Base-by-base conservation (phyloP, 2,329 filamentous ascomycete genomes). In the Pseudocercospora musae region DNA sequence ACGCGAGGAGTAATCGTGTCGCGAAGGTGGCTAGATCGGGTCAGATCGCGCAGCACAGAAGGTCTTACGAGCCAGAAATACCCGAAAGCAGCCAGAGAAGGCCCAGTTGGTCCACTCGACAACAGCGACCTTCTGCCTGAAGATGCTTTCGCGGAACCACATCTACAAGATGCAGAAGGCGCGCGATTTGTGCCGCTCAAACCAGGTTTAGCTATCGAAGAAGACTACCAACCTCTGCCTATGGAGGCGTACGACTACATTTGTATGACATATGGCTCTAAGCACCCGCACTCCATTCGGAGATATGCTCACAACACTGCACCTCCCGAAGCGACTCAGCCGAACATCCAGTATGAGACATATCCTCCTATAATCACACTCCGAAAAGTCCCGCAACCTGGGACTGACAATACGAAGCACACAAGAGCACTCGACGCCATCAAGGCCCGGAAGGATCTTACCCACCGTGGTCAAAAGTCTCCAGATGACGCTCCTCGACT, bases 361-460 rank as follows among this genome's bases (percentile, higher is more conserved):
- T 87, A 92, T 71, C 95, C 93, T 4, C 92, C 91, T 0, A 82
- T 96, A 48, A 91, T 97, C 74, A 91, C 88, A 1, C 82, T 98
- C 63, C 87, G 96, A 72, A 92, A 94, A 68, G 81, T 98, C 1
- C 88, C 87, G 74, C 82, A 81, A 68, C 74, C 59, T 3, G 44
- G 55, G 8, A 21, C 48, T 3, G 58, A 64, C 6, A 33, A 33
- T 4, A 18, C 40, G 60, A 13, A 63, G 60, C 9, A 58, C 63
- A 33, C 50, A 18, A 27, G 37, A 49, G 6, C 44, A 31, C 15
- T 54, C 44, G 29, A 54, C 3, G 62, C 49, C 7, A 58, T 72
- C 11, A 60, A 58, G 49, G 29, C 58, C 46, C 65, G 62, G 48
- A 58, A 66, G 29, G 66, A 68, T n/a, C 63, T 58, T 15, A 57